Evolutionary conservation across 495 filamentous ascomycete genomes (phyloP), one percentile per base, ranked within the genome.

Genomic region (Aspergillus cavernicola): DNA sequence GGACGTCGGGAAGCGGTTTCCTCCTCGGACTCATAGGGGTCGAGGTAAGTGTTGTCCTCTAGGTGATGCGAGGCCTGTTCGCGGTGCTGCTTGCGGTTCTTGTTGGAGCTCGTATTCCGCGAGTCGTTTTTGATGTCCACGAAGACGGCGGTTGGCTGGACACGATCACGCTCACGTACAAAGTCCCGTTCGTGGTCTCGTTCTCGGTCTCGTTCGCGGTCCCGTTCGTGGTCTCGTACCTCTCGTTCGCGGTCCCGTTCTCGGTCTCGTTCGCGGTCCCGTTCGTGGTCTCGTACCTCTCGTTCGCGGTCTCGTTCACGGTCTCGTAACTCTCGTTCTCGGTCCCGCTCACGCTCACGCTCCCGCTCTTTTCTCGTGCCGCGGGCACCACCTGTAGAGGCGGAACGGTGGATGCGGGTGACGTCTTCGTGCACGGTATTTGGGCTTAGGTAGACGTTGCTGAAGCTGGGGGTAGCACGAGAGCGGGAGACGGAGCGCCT

Each of bases 351-450:
- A 37, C 35, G 35, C 1, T 37, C n/a, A 19, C n/a, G 13, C 13
- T 37, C 35, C 2, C 11, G 60, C 19, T 65, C 62, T n/a, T 31
- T 19, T 0, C 61, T 59, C 31, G 52, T 57, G 13, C 72, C 71
- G n/a, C 67, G 61, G 15, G 56, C 62, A 26, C 74, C 72, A 26
- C 74, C 72, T 1, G 70, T 75, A 7, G 74, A 77, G 8, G 66
- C 61, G 2, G 74, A 77, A 2, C 74, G 71, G 26, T 66, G 63
- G 3, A 72, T 44, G 32, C 64, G 65, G 19, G n/a, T n/a, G n/a
- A 58, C 41, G 18, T 59, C 56, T 37, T 47, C 44, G 20, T 66
- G 60, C 8, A 64, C 24, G 8, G 50, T 32, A 44, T 36, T 22
- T n/a, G 70, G 53, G 26, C 49, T 45, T 32, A 65, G 52, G 39